Evolutionary conservation across 225 moss, liverwort and hornwort genomes (phyloP).

Genomic region (Straminergon stramineum): DNA sequence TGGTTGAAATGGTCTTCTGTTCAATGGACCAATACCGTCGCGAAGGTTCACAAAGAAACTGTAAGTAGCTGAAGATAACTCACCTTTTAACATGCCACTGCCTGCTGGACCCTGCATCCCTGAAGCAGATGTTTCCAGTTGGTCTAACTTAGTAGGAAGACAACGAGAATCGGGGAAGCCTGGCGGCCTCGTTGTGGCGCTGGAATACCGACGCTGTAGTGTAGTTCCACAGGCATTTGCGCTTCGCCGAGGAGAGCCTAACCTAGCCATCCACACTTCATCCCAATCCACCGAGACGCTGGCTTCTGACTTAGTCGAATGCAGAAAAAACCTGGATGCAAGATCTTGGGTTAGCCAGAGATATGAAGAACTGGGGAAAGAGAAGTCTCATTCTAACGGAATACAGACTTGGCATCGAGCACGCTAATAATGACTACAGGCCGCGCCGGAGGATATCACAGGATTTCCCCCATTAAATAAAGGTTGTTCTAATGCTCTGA

Average conservation of each 20-base stretch:
- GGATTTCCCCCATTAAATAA: neutral
- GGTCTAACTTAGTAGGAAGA: neutral
- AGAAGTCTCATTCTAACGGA: neutral
- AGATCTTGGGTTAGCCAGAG: neutral
- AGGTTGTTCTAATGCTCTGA: neutral
- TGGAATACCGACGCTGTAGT: neutral
- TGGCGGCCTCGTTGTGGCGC: neutral
- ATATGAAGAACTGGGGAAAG: neutral
- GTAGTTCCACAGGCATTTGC: neutral
- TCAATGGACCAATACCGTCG: neutral
- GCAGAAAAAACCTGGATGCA: neutral
- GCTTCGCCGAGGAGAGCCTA: neutral
- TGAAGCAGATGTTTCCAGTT: neutral
- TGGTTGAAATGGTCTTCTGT: neutral
- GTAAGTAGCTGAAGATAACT: neutral
- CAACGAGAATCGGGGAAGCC: neutral
- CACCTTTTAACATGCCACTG: neutral
- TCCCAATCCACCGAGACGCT: neutral
- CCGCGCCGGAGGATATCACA: neutral
- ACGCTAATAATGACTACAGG: neutral
- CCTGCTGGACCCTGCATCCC: neutral
- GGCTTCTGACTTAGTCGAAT: neutral
- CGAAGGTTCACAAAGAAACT: neutral
- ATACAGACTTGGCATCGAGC: neutral
- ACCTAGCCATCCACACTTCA: neutral